Evolutionary conservation across 805 yeast species (phyloP), one percentile per base, ranked within the genome.

Genomic region (Isabelozyma gotoi): DNA sequence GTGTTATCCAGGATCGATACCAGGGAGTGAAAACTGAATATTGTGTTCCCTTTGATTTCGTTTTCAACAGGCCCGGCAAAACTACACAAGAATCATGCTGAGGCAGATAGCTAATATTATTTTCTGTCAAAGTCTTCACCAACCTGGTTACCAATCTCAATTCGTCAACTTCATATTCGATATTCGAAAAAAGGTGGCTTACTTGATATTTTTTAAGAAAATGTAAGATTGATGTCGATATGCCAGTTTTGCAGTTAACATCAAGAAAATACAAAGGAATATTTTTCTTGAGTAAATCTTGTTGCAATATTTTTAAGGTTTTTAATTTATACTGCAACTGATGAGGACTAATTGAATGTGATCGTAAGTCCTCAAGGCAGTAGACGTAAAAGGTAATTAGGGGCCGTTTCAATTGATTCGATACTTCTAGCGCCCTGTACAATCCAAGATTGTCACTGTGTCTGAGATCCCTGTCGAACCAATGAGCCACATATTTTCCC

Each of bases 381-480:
- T 68, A 55, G 16, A 75, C 62, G 52, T 68, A 77, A 10, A 77
- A 45, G 0, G 74, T 65, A 10, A 74, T 52, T 42, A 77, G 57
- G 2, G 72, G 69, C 3, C 63, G 57, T 3, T 55, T 51, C 20
- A 47, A 38, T n/a, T 54, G 43, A 15, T 51, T 41, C 2, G 73
- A 73, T 7, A 57, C 46, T 17, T 62, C 46, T 32, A 69, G 50
- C 1, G 77, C 76, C 14, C 61, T 47, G 11, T 47, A 55, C 33
- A 78, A 59, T 0, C 71, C 76, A 1, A 56, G 59, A 49, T 78
- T 78, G 51, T 78, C 80, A 7, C 52, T 56, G 6, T 68, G 42
- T 36, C 83, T 59, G 19, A 78, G 56, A 48, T 79, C 84, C 31
- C 68, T 63, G 14, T 73, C 54, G 41, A 78, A 76, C 69, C 80